phyloP scores from a whole-genome alignment of 306 rosid species.

The Bauhinia variegata region DNA sequence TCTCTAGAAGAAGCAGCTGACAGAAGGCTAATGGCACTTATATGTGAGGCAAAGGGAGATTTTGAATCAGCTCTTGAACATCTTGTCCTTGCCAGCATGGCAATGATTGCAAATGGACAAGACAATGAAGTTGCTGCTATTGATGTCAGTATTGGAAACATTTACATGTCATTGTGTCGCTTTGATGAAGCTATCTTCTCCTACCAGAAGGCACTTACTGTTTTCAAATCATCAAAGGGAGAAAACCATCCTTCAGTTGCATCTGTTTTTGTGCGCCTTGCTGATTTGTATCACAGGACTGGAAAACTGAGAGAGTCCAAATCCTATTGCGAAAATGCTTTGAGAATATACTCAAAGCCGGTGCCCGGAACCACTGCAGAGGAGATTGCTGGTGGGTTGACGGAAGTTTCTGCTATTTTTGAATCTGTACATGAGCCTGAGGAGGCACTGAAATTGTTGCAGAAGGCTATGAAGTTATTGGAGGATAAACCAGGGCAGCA shows the following conservation, averaged over 20 bases:
- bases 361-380: slow-evolving; percentile 93
- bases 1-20: slow-evolving; percentile 98
- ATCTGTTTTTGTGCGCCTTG: slow-evolving; percentile 89
- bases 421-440: slow-evolving; percentile 97
- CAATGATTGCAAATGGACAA: slow-evolving; percentile 92
- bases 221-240: slow-evolving; percentile 84
- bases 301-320: slow-evolving; percentile 97
- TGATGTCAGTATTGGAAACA: slow-evolving; percentile 95
- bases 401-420: slow-evolving; percentile 89
- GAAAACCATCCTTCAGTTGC: slow-evolving; percentile 95
- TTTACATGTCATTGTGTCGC: slow-evolving; percentile 92
- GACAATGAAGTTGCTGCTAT: slow-evolving; percentile 92
- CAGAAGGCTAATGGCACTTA: slow-evolving; percentile 86
- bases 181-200: slow-evolving; percentile 97
- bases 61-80: slow-evolving; percentile 89
- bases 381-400: slow-evolving; percentile 87
- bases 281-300: slow-evolving; percentile 91
- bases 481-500: slow-evolving; percentile 99
- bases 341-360: slow-evolving; percentile 88
- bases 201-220: slow-evolving; percentile 97
- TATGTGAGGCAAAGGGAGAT: slow-evolving; percentile 90
- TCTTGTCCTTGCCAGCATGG: slow-evolving; percentile 98
- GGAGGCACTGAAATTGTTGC: slow-evolving; percentile 87
- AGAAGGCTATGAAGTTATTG: slow-evolving; percentile 81
- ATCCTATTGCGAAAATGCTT: slow-evolving; percentile 91